phyloP scores from a whole-genome alignment of 2,329 filamentous ascomycete species.

The Beauveria brongniartii region DNA sequence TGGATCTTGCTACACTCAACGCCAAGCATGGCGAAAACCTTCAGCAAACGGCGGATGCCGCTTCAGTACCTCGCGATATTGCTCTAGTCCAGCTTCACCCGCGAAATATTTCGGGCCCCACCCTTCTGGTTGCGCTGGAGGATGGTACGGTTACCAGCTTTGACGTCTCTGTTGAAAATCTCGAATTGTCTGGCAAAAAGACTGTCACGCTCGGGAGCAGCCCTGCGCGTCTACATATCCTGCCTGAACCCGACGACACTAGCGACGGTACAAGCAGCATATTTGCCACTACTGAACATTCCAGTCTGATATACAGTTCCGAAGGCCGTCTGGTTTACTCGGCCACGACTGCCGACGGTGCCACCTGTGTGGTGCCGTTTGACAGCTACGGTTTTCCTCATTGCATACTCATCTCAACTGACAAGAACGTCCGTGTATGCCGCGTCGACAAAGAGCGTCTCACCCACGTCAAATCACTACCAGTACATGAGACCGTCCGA shows the following conservation, averaged over 20 bases:
- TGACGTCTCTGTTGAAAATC: conserved; percentile 54
- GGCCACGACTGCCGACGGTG: conserved; percentile 83
- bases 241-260: conserved; percentile 48
- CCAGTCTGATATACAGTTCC: conserved; percentile 83
- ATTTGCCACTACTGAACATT: conserved; percentile 89
- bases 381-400: conserved; percentile 72
- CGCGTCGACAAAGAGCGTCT: conserved; percentile 75
- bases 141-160: conserved; percentile 88
- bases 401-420: conserved; percentile 73
- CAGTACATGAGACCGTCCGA: conserved; percentile 73
- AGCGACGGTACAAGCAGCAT: conserved; percentile 62
- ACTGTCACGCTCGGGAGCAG: conserved; percentile 79
- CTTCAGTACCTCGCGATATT: conserved; percentile 76
- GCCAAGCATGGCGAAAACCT: conserved; percentile 58
- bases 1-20: conserved; percentile 59
- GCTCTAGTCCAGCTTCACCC: conserved; percentile 72
- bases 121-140: conserved; percentile 81
- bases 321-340: conserved; percentile 88
- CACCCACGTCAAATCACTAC: conserved; percentile 78
- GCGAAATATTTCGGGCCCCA: conserved; percentile 49
- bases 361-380: conserved; percentile 74
- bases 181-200: conserved; percentile 62
- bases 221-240: conserved; percentile 69
- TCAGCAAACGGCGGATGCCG: conserved; percentile 51
- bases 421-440: conserved; percentile 68